Base-by-base conservation (phyloP, 164 flowering plant genomes). In the Hamamelis virginiana region DNA sequence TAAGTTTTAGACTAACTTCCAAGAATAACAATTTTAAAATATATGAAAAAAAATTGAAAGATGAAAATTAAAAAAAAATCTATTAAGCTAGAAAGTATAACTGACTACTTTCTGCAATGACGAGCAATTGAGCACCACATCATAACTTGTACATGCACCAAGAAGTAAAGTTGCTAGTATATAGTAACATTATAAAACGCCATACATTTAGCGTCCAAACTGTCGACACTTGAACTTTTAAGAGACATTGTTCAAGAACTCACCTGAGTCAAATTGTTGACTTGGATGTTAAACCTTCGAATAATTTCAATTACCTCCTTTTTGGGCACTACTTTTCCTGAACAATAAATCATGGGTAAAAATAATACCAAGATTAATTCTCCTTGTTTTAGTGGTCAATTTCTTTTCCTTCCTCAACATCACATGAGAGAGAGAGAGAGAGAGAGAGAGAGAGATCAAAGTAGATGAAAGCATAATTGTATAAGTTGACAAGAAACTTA, bases 221-320 rank as follows among this genome's bases (percentile, higher is more conserved):
- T 51, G 55, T 18, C 55, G 1, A 0, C 18, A 6, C 55, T 51
- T 16, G 1, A 16, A 5, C n/a, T 51, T 51, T 51, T 18, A 38
- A 1, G n/a, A 28, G 62, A 48, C 3, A 53, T 16, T 18, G 13
- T 67, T 19, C 26, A 5, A 25, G 15, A 74, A 73, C 89, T 79
- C 70, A 92, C 98, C 79, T 92, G 99, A 70, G 98, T 96, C 80
- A 96, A 80, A 82, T 96, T 96, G 80, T 85, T 86, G 65, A 96
- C 97, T 87, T 96, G 99, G 72, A 96, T 96, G 72, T 92, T 96
- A 84, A 96, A 93, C 71, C 76, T 83, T 69, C 80, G 85, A 68
- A 79, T 85, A 51, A 85, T 76, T 62, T 85, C 97, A 64, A 69
- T 45, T 26, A 96, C 77, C 21, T 90, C 93, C 74, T 81, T 92